Base-by-base conservation (phyloP, 371 early-diverging fungal species). In the Encephalitozoon cuniculi region DNA sequence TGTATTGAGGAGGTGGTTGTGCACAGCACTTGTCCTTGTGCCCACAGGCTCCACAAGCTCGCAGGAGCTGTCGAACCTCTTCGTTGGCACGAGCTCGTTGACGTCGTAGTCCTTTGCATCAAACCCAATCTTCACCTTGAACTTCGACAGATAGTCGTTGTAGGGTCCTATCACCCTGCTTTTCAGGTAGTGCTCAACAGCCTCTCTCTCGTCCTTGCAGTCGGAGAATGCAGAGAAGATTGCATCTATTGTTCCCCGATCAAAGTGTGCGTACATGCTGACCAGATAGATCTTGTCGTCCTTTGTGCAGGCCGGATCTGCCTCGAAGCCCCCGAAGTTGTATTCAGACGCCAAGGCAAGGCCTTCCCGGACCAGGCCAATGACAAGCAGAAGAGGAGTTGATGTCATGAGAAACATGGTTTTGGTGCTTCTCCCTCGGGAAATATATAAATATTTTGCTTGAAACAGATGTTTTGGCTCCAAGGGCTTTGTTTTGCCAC, bases 41-140 rank as follows among this genome's bases (percentile, higher is more conserved):
- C n/a, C 37, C 4, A 80, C 51, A 26, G 82, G 73, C 26, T 65
- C 59, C 26, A 26, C 30, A n/a, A 68, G 39, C 68, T 82, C 82
- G 52, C 82, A 82, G 2, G 79, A 82, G 21, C 74, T 46, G 67
- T 79, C 80, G 40, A 65, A 46, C 21, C 12, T 30, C 8, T 65
- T 64, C 21, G 7, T 54, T 0, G n/a, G 51, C 12, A 70, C 34
- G 34, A 78, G 55, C 55, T 71, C 46, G 1, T 78, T 76, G 8
- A 65, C 49, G 18, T 73, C 70, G 32, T 68, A 67, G 23, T 34
- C 21, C 23, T 68, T 40, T 43, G 78, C 46, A 26, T 43, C 8
- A n/a, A 75, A 18, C 51, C 67, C 55, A 9, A 79, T n/a, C 67
- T 74, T 75, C 15, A 81, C 74, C 23, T 73, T 75, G 54, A 39